Conservation (phyloP, 75 land plant genomes). For the Selaginella tamariscina region DNA sequence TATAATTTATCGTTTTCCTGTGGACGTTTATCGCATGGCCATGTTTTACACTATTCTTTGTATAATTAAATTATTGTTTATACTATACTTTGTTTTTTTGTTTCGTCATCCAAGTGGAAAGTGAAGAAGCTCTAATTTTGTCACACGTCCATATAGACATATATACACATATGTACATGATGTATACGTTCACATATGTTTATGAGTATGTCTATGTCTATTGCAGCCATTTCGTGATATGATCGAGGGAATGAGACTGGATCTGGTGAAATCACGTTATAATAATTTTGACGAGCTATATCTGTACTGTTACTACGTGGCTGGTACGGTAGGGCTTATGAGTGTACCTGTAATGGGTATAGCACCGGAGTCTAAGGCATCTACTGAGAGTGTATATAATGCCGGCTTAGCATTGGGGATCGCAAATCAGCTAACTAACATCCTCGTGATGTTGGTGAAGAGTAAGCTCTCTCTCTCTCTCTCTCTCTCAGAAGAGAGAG, state of each 20-base stretch:
- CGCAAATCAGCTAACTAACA: slow-evolving; percentile 45
- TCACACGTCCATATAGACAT: no score
- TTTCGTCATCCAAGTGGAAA: no score
- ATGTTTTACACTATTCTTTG: no score
- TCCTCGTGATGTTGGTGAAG: slow-evolving; percentile 49
- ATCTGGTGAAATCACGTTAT: slow-evolving; percentile 27
- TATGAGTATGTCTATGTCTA: no score
- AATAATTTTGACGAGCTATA: slow-evolving; percentile 47
- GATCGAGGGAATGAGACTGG: slow-evolving; percentile 57
- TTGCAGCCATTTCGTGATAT: slow-evolving; percentile 41
- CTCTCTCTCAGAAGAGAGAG: no score
- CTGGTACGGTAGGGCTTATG: slow-evolving; percentile 64
- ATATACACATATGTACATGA: no score
- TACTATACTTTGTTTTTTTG: no score
- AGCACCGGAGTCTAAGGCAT: slow-evolving; percentile 34
- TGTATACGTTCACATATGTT: no score
- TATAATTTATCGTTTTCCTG: no score
- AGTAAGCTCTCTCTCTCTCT: slow-evolving; percentile 21
- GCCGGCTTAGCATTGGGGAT: slow-evolving; percentile 37
- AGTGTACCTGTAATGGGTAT: slow-evolving; percentile 68
- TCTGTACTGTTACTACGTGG: slow-evolving; percentile 55
- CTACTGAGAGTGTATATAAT: slow-evolving; percentile 35
- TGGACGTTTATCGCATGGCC: no score
- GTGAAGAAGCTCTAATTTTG: no score
- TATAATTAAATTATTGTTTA: no score